A percentile compares a stretch with the other conserved stretches of the same genome.
These are phyloP conservation scores for Ilyonectria robusta DNA, from an alignment of 2,329 filamentous ascomycete genomes.

Conservation along the genomic window DNA sequence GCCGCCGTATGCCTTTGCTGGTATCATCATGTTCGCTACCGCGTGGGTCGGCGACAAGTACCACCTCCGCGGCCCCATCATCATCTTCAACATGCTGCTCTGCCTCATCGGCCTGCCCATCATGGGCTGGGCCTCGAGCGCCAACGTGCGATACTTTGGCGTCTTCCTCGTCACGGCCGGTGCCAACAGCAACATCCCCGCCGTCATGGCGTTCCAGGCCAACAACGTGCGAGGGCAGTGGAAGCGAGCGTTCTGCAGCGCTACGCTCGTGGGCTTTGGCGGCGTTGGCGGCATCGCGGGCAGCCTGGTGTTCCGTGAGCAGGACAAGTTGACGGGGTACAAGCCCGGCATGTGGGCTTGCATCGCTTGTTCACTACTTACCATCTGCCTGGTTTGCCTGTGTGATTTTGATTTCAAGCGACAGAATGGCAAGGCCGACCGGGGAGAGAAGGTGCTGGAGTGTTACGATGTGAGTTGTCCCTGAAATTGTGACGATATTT, in stretches of 20 bases:
- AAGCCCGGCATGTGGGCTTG: slow-evolving; percentile 69
- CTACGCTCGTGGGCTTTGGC: slow-evolving; percentile 81
- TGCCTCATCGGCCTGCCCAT: slow-evolving; percentile 79
- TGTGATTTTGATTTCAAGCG: slow-evolving; percentile 59
- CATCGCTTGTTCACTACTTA: slow-evolving; percentile 65
- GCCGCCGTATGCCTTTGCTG: slow-evolving; percentile 77
- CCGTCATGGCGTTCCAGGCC: slow-evolving; percentile 83
- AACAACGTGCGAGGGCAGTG: slow-evolving; percentile 92
- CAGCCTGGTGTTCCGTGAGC: slow-evolving; percentile 76
- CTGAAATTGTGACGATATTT: slow-evolving; percentile 3
- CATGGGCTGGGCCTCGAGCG: slow-evolving; percentile 74
- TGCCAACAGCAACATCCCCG: slow-evolving; percentile 83
- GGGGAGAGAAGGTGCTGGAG: slow-evolving; percentile 67
- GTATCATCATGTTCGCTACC: slow-evolving; percentile 71
- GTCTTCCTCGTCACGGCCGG: slow-evolving; percentile 84
- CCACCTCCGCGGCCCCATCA: slow-evolving; percentile 74
- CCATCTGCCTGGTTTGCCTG: slow-evolving; percentile 60
- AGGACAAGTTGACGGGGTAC: slow-evolving; percentile 68
- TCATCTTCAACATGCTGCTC: slow-evolving; percentile 76
- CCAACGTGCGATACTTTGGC: slow-evolving; percentile 77
- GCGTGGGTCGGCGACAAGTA: slow-evolving; percentile 78
- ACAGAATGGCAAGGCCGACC: slow-evolving; percentile 66
- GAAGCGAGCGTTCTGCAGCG: slow-evolving; percentile 86
- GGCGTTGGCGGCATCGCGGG: slow-evolving; percentile 85
- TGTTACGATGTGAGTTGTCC: slow-evolving; percentile 60